phyloP scores from a whole-genome alignment of 2,329 filamentous ascomycete genomes.

The Aspergillus sclerotialis region DNA sequence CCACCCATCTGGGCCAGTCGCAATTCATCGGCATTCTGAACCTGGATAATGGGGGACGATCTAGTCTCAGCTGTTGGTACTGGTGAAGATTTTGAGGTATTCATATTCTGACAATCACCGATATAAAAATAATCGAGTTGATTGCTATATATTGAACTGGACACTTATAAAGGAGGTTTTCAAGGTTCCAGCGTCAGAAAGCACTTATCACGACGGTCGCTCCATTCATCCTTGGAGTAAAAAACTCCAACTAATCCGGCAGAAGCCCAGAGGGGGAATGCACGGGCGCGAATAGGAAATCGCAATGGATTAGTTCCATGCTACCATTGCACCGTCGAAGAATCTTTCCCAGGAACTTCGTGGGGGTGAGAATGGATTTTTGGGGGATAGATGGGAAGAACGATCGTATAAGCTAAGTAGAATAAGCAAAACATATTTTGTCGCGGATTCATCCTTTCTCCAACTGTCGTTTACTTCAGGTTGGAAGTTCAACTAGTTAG shows the following conservation, averaged over 20 bases:
- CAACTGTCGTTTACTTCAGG: no score
- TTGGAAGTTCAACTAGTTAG: no score
- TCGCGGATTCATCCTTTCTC: no score
- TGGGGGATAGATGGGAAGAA: no score
- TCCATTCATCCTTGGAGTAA: conserved; percentile 3
- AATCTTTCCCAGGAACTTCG: background rate
- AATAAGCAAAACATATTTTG: no score
- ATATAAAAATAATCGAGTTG: conserved; percentile 9
- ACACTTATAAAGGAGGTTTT: no score
- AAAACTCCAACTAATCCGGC: conserved; percentile 6
- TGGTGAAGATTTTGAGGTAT: background rate
- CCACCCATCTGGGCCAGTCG: conserved; percentile 41
- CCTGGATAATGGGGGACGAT: conserved; percentile 13
- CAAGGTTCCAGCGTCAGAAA: background rate
- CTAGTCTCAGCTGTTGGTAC: conserved; percentile 3
- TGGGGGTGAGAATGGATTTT: background rate
- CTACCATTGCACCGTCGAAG: background rate
- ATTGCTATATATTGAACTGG: background rate
- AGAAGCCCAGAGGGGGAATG: conserved; percentile 5
- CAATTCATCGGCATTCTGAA: conserved; percentile 33
- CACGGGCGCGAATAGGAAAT: conserved; percentile 6
- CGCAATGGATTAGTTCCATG: background rate
- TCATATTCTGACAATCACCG: conserved; percentile 6
- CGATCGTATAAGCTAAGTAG: no score
- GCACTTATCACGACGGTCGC: background rate